Percentiles rank a stretch among this genome's conserved stretches.
Evolutionary conservation across 805 yeast species (phyloP).

Genomic region (Yamadazyma kitorensis): DNA sequence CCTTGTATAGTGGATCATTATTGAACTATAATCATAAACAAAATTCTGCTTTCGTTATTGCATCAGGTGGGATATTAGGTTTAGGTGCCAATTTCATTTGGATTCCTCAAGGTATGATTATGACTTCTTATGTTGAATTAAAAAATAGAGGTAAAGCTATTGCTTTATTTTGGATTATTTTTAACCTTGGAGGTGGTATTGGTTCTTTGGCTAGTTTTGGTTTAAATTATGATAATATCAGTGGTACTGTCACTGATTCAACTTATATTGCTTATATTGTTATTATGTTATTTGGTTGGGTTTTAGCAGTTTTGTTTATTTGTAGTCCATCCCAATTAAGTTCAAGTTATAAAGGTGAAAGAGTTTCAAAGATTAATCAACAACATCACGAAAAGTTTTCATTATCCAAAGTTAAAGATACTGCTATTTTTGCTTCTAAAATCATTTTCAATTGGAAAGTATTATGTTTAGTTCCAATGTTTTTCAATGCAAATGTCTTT

Average conservation of each 20-base stretch:
- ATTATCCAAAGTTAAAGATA: conserved; percentile 37
- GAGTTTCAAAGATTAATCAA: conserved; percentile 40
- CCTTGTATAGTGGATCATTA: conserved; percentile 15
- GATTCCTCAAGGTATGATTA: conserved; percentile 14
- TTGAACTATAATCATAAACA: conserved; percentile 14
- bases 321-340: conserved; percentile 45
- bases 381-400: conserved; percentile 42
- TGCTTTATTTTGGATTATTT: conserved; percentile 14
- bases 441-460: conserved; percentile 29
- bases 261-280: conserved; percentile 13
- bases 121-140: conserved; percentile 14
- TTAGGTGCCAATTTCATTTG: conserved; percentile 14
- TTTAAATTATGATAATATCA: conserved; percentile 5
- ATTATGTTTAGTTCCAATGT: conserved; percentile 11
- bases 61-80: conserved; percentile 13
- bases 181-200: conserved; percentile 13
- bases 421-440: conserved; percentile 39
- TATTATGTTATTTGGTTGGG: conserved; percentile 10
- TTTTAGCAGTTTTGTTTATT: conserved; percentile 8
- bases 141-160: conserved; percentile 14
- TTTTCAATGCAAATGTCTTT: conserved; percentile 13
- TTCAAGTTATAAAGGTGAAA: conserved; percentile 47
- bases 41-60: conserved; percentile 11
- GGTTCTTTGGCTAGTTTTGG: conserved; percentile 14
- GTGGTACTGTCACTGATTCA: conserved; percentile 10